These are phyloP conservation scores for Coemansia sp. DNA, from an alignment of 192 early-diverging fungal species.

Conservation along the genomic window DNA sequence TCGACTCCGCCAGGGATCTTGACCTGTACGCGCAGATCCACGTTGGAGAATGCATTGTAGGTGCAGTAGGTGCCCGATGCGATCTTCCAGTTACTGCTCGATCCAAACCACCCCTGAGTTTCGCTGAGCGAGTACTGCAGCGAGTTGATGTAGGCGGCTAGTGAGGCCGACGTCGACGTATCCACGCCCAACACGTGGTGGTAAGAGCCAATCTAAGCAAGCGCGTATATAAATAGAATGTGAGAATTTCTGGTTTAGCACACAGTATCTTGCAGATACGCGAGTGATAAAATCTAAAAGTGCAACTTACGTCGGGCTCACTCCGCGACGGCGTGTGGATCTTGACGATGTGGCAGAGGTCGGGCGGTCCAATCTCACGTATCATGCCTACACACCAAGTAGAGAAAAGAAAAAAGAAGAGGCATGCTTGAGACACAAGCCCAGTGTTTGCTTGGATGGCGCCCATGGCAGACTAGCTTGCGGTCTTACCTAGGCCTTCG, in stretches of 20 bases:
- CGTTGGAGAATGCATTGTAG: conserved; percentile 96
- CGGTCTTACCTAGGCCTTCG: conserved; percentile 82
- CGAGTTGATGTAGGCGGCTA: conserved; percentile 98
- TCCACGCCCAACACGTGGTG: conserved; percentile 82
- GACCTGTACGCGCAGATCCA: conserved; percentile 98
- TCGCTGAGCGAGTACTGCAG: conserved; percentile 74
- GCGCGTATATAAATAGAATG: conserved; percentile 6
- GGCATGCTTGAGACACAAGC: not conserved
- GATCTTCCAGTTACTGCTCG: conserved; percentile 63
- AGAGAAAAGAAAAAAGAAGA: conserved; percentile 10
- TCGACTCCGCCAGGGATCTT: conserved; percentile 98
- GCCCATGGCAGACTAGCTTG: not conserved
- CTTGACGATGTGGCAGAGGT: conserved; percentile 97
- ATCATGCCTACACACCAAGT: conserved; percentile 63
- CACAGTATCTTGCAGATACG: not conserved
- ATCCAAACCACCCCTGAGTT: conserved; percentile 53
- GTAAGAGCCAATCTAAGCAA: conserved; percentile 78
- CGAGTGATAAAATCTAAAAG: not conserved
- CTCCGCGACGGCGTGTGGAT: conserved; percentile 65
- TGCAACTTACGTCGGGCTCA: conserved; percentile 42
- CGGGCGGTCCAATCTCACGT: conserved; percentile 96
- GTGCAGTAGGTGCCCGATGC: conserved; percentile 83
- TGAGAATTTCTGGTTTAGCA: conserved; percentile 11
- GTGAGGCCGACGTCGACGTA: conserved; percentile 90
- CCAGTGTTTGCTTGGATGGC: not conserved